phyloP scores from a whole-genome alignment of 441 rosid genomes.

The Erodium trifolium region DNA sequence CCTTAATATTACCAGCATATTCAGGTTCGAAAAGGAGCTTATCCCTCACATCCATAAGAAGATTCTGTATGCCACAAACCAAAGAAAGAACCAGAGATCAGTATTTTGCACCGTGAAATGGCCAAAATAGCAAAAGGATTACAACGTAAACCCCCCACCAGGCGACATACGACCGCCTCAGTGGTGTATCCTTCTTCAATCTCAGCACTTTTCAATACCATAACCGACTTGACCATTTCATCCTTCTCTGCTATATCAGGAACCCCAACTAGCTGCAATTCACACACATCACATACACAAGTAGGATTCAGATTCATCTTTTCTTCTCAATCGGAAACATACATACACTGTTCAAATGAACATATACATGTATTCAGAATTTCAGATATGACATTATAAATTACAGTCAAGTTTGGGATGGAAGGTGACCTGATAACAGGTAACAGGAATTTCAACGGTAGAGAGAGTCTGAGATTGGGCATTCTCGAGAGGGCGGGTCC shows the following conservation, averaged over 20 bases:
- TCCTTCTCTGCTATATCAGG: conserved; percentile 79
- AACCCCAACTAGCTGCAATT: conserved; percentile 63
- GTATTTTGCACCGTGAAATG: neutral
- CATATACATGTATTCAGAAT: neutral
- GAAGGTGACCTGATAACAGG: conserved; percentile 64
- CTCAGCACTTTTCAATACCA: conserved; percentile 62
- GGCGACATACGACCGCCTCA: conserved; percentile 63
- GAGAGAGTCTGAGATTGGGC: conserved; percentile 26
- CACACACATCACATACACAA: neutral
- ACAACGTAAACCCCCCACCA: conserved; percentile 36
- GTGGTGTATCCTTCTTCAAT: conserved; percentile 83
- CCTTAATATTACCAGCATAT: conserved; percentile 77
- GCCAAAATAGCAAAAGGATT: neutral
- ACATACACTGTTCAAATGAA: neutral
- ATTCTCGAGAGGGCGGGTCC: conserved; percentile 42
- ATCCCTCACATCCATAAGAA: conserved; percentile 83
- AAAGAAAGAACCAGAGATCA: neutral
- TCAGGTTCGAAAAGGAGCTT: conserved; percentile 92
- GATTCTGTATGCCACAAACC: conserved; percentile 40
- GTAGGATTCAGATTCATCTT: neutral
- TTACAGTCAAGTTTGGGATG: neutral
- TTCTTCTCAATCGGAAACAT: neutral
- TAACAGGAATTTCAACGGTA: conserved; percentile 61
- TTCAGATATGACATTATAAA: conserved; percentile 1
- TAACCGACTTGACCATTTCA: conserved; percentile 75